Base-by-base conservation (phyloP, 345 rosid genomes). In the Hibiscus mutabilis region DNA sequence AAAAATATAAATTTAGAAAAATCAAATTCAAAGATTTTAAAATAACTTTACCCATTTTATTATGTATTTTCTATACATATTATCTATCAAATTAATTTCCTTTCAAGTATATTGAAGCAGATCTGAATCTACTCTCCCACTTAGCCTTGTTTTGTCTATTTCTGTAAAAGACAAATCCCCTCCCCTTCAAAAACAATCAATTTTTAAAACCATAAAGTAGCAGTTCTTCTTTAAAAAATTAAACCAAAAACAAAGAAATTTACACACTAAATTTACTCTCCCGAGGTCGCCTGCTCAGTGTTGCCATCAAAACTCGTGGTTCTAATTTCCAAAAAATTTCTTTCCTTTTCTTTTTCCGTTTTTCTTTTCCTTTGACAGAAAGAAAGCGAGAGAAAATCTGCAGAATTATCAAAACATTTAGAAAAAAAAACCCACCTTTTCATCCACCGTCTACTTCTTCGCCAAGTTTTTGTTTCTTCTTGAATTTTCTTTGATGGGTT, bases 131-230 rank as follows among this genome's bases (percentile, higher is more conserved):
- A 19, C 25, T 53, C 24, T 3, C 58, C 16, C 53, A 60, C 62
- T 33, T 59, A 73, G 71, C 64, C 69, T 76, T 79, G 83, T 81
- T 78, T 79, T 83, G 89, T 79, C 83, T 75, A 81, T 31, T 70
- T 81, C 70, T 77, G 70, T 61, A 73, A 79, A 64, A 16, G 79
- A 85, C 83, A 81, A 82, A 77, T 10, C 3, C 21, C 19, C 55
- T 24, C 58, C 9, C 9, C 58, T n/a, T 1, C 10, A 22, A 70
- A 37, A 69, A 3, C 22, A 53, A 19, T 53, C 11, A 69, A 2
- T 11, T 16, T 22, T 58, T 5, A 53, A 53, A 6, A 18, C 6
- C 8, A 55, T 11, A 57, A 57, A 57, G 6, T 0, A 12, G 2
- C 0, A 1, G 0, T 0, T 22, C 22, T 55, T 55, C 13, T 10